These are phyloP conservation scores for Salvia sclarea DNA, from an alignment of 305 asterid genomes.

Conservation along the genomic window DNA sequence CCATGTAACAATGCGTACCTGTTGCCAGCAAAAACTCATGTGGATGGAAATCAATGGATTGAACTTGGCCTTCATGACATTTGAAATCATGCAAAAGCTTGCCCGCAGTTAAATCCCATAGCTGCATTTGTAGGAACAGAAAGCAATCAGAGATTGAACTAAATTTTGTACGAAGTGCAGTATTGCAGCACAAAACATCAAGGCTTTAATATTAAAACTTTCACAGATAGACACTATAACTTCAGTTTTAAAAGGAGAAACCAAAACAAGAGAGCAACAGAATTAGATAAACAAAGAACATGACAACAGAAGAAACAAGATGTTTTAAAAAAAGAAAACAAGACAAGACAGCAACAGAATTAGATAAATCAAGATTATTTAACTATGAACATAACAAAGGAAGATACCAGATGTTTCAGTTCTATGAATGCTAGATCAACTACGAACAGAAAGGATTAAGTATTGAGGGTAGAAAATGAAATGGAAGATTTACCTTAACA, in stretches of 20 bases:
- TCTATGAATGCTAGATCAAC: constrained; percentile 26
- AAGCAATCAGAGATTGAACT: constrained; percentile 26
- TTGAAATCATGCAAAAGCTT: constrained; percentile 92
- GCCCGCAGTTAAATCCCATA: constrained; percentile 99
- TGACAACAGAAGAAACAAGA: constrained; percentile 18
- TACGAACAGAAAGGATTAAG: constrained; percentile 16
- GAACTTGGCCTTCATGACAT: constrained; percentile 91
- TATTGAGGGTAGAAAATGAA: constrained; percentile 22
- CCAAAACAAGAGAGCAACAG: constrained; percentile 17
- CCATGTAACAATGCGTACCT: constrained; percentile 51
- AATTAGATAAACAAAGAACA: constrained; percentile 5
- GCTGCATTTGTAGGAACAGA: constrained; percentile 51
- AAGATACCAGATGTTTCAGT: constrained; percentile 25
- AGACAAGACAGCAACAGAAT: constrained; percentile 17
- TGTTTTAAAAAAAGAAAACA: constrained; percentile 6
- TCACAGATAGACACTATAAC: constrained; percentile 7
- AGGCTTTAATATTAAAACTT: constrained; percentile 10
- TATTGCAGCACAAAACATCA: constrained; percentile 20
- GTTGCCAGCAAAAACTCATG: constrained; percentile 96
- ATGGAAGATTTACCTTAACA: constrained; percentile 65
- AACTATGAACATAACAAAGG: not conserved
- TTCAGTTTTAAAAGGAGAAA: constrained; percentile 14
- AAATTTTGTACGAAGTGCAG: not conserved
- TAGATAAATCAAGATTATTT: not conserved
- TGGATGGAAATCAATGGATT: constrained; percentile 96